Percentiles rank a stretch among this genome's conserved stretches.
Evolutionary conservation across 768 basidiomycete genomes (phyloP).

Genomic region (Leccinum sublutescens): DNA sequence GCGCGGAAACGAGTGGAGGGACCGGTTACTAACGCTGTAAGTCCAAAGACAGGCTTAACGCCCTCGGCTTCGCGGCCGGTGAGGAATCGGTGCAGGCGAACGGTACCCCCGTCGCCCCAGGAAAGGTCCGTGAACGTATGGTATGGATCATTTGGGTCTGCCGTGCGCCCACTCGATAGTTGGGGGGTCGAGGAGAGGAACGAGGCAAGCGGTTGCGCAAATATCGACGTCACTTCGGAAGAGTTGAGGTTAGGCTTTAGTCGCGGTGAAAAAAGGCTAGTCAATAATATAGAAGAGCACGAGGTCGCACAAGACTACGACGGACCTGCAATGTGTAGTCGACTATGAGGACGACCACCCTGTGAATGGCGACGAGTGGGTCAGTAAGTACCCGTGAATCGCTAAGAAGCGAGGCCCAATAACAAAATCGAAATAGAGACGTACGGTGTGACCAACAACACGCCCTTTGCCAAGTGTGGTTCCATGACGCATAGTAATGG

Average conservation of each 20-base stretch:
- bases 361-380: slow-evolving; percentile 25
- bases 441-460: slow-evolving; percentile 81
- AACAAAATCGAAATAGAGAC: slow-evolving; percentile 28
- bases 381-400: neutral
- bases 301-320: neutral
- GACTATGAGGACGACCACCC: slow-evolving; percentile 82
- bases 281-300: neutral
- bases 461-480: slow-evolving; percentile 71
- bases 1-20: neutral
- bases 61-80: slow-evolving; percentile 85
- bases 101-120: slow-evolving; percentile 38
- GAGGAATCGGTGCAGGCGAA: slow-evolving; percentile 73
- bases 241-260: slow-evolving; percentile 74
- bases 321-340: slow-evolving; percentile 70
- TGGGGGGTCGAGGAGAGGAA: slow-evolving; percentile 66
- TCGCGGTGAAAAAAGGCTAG: neutral
- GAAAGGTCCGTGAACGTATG: slow-evolving; percentile 60
- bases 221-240: slow-evolving; percentile 75
- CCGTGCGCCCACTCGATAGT: slow-evolving; percentile 51
- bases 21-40: slow-evolving; percentile 69
- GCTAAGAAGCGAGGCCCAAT: neutral
- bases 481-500: slow-evolving; percentile 77
- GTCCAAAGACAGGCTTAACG: slow-evolving; percentile 83
- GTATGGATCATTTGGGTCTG: slow-evolving; percentile 51
- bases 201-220: slow-evolving; percentile 79